Base-by-base conservation (phyloP, 2,329 filamentous ascomycete species). In the Calonectria pteridis region DNA sequence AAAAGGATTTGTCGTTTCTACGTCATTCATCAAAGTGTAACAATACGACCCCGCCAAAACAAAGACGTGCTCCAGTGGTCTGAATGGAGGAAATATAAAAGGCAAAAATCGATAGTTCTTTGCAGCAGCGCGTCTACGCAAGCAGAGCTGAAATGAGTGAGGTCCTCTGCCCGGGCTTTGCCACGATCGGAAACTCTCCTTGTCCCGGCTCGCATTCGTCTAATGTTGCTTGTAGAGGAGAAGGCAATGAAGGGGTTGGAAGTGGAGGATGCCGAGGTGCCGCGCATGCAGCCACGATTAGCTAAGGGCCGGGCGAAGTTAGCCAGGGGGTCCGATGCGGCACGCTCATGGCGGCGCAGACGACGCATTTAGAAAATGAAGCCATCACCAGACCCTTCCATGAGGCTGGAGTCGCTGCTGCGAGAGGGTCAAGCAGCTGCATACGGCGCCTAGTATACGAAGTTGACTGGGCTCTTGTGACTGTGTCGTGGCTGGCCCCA, bases 321-420 rank as follows among this genome's bases (percentile, higher is more conserved):
- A 26, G 63, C 46, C 69, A 71, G 33, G 64, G 69, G 64, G 9
- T 26, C 29, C 35, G 16, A 16, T n/a, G 16, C 46, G 29, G 20
- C 6, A 46, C 28, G 53, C 65, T 71, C 37, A 6, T 26, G 29
- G 23, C 31, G 55, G 33, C 33, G 55, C 16, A 23, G 3, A 29
- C 40, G 40, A 33, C 59, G 26, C 7, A 31, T 33, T 62, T 62
- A 29, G 40, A 49, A 59, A 37, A 26, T 73, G 71, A 73, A 73
- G 71, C 65, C 71, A 73, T 73, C 71, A 65, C 71, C 66, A 69
- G 65, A 51, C 66, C 65, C 55, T 53, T 26, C 23, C 40, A 31
- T n/a, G 23, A 69, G 58, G 53, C 55, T 49, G 18, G 50, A 63
- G 14, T 33, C 18, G 37, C 46, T 53, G 14, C 51, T 31, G 23